Base-by-base conservation (phyloP, 2,329 filamentous ascomycete genomes). In the Fusarium sp. region DNA sequence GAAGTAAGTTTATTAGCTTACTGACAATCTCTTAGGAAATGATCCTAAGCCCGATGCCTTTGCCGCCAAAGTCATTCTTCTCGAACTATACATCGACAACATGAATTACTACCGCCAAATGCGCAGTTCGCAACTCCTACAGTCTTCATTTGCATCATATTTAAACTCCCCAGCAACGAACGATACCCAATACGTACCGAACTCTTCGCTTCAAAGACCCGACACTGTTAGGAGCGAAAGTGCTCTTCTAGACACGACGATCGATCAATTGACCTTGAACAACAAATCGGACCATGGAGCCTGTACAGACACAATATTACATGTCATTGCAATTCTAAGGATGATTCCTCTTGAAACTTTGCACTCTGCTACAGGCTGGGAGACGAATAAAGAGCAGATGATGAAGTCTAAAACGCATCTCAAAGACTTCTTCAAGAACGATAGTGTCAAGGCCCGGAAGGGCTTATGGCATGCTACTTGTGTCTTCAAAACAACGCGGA, bases 361-460 rank as follows among this genome's bases (percentile, higher is more conserved):
- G 1, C 57, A 64, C 10, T 64, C 31, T 2, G 56, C 62, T 11
- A 64, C 62, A 0, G 62, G 56, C 5, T 64, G 62, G 56, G n/a
- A 64, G 26, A 35, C 62, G 7, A 64, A 18, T 3, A 44, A 63
- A 7, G 56, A 51, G 1, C 57, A 64, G 14, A 64, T 49, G 56
- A 1, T 12, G 0, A 48, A 51, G 22, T 61, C 62, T 0, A 62
- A 64, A 4, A 11, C 8, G 17, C 8, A 31, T 1, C 9, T 61
- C 2, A 18, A 6, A 18, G 17, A 22, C 1, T 26, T 44, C 2
- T 38, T 62, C 2, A 13, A 12, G 1, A 11, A 64, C 1, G 24
- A 6, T 2, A 7, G 13, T 6, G 1, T 4, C 0, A 38, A 38
- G 1, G 17, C 44, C 0, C 31, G 62, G 0, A 42, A 33, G 1